A percentile compares a stretch with the other conserved stretches of the same genome.
Evolutionary conservation across 106 monocot genomes (phyloP).

Genomic region (Apostasia ramifera): DNA sequence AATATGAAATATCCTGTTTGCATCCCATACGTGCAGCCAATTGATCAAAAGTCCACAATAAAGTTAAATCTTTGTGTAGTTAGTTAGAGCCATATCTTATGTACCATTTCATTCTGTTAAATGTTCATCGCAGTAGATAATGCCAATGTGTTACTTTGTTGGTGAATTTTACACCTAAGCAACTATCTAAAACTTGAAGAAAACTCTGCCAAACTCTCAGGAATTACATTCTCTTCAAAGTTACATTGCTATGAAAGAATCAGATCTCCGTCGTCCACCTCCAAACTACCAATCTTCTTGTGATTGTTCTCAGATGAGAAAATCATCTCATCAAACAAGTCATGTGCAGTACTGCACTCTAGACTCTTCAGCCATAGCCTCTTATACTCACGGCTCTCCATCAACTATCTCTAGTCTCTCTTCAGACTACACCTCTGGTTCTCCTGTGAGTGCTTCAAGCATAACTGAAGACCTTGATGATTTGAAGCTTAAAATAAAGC

Average conservation of each 20-base stretch:
- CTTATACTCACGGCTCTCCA: conserved; percentile 32
- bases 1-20: no score
- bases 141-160: no score
- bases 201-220: no score
- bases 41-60: no score
- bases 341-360: conserved; percentile 34
- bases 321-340: conserved; percentile 6
- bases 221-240: neutral
- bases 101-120: no score
- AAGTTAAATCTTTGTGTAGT: no score
- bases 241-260: conserved; percentile 22
- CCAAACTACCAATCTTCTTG: conserved; percentile 25
- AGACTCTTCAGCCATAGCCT: conserved; percentile 25
- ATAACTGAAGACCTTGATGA: conserved; percentile 65
- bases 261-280: conserved; percentile 9
- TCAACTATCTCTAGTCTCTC: conserved; percentile 29
- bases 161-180: no score
- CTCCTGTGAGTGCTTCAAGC: conserved; percentile 58
- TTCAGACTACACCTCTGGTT: conserved; percentile 41
- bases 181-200: no score
- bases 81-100: no score
- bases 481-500: conserved; percentile 51
- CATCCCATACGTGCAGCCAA: no score
- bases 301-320: conserved; percentile 12
- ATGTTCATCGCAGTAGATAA: no score